phyloP scores from a whole-genome alignment of 148 eudicot genomes.

The Fallopia convolvulus region DNA sequence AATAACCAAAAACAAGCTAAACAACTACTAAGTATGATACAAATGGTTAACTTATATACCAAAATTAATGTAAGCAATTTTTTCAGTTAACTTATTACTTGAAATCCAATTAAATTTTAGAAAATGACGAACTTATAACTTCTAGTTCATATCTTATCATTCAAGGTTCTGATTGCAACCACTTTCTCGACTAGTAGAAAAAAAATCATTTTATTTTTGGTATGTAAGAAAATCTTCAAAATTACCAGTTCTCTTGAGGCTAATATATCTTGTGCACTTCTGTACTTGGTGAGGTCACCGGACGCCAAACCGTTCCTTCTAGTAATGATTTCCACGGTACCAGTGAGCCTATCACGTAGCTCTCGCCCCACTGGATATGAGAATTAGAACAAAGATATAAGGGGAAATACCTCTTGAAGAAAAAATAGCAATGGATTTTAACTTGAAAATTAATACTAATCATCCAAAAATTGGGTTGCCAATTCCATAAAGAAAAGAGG shows the following conservation, averaged over 20 bases:
- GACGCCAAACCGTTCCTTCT: conserved; percentile 50
- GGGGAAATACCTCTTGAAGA: not conserved
- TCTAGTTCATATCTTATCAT: too few relatives aligned
- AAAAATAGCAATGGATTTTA: not conserved
- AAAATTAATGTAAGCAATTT: too few relatives aligned
- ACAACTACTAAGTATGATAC: too few relatives aligned
- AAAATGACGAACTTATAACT: too few relatives aligned
- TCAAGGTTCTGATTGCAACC: too few relatives aligned
- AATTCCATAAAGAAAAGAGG: not conserved
- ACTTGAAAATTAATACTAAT: not conserved
- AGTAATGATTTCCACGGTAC: conserved; percentile 77
- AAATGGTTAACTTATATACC: too few relatives aligned
- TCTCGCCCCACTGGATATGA: conserved; percentile 55
- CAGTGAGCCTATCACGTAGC: conserved; percentile 65
- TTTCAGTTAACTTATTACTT: too few relatives aligned
- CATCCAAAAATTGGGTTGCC: not conserved
- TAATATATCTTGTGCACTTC: conserved; percentile 53
- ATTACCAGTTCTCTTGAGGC: conserved; percentile 78
- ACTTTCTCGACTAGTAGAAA: too few relatives aligned
- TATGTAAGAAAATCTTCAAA: not conserved
- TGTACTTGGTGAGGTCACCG: conserved; percentile 50
- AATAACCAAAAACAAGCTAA: too few relatives aligned
- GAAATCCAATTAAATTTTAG: too few relatives aligned
- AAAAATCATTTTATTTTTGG: not conserved
- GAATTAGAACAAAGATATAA: conserved; percentile 3